phyloP scores from a whole-genome alignment of 371 early-diverging fungal genomes.

The Zopfochytrium polystomum region DNA sequence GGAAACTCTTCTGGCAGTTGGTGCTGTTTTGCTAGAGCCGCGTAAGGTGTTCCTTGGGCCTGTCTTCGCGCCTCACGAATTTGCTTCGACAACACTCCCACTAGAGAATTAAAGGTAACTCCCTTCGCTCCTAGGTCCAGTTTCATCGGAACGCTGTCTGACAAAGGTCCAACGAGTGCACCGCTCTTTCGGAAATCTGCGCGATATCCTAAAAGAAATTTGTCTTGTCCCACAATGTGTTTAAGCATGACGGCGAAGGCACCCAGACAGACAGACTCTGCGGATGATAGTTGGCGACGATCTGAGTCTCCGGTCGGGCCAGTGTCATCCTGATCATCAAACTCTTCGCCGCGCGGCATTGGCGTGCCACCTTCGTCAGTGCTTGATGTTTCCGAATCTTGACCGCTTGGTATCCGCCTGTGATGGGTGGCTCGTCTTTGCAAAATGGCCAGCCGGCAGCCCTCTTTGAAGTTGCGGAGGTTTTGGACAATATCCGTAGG shows the following conservation, averaged over 20 bases:
- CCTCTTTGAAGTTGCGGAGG: slow-evolving; percentile 33
- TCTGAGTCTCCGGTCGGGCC: not conserved
- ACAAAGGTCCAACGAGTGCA: slow-evolving; percentile 39
- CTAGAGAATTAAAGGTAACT: slow-evolving; percentile 34
- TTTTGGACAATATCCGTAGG: slow-evolving; percentile 27
- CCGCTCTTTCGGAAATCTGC: slow-evolving; percentile 26
- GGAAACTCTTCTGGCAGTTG: slow-evolving; percentile 22
- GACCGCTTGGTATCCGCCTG: too few relatives aligned
- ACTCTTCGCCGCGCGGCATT: not conserved
- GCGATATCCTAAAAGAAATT: slow-evolving; percentile 42
- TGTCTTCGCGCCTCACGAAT: slow-evolving; percentile 21
- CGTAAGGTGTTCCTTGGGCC: slow-evolving; percentile 26
- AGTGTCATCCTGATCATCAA: not conserved
- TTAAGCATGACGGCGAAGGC: slow-evolving; percentile 49
- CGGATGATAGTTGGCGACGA: not conserved
- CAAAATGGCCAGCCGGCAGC: slow-evolving; percentile 11
- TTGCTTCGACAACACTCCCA: slow-evolving; percentile 15
- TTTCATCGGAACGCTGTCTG: slow-evolving; percentile 46
- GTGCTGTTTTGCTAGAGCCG: slow-evolving; percentile 16
- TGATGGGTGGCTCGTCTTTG: slow-evolving; percentile 8
- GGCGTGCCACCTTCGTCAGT: slow-evolving; percentile 5
- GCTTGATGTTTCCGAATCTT: too few relatives aligned
- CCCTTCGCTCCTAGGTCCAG: slow-evolving; percentile 42
- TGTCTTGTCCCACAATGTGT: slow-evolving; percentile 46
- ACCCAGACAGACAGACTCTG: slow-evolving; percentile 41